A percentile compares a stretch with the other conserved stretches of the same genome.
Conservation (phyloP, 2,329 filamentous ascomycete species). For the Hymenoscyphus fraxineus region DNA sequence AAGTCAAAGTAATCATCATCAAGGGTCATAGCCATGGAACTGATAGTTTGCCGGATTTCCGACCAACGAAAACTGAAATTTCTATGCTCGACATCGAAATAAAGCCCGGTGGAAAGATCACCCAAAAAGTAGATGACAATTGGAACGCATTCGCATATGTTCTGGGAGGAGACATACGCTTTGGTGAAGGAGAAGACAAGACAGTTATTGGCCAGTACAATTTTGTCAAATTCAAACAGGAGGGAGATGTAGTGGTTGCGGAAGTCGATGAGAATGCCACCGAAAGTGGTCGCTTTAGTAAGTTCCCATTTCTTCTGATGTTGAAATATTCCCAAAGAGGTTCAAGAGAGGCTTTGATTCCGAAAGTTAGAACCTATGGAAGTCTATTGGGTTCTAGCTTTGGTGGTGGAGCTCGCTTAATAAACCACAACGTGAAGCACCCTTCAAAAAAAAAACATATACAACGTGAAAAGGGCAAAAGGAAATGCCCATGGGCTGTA, state of each 20-base stretch:
- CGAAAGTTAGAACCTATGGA: too few species aligned
- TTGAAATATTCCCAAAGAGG: not conserved
- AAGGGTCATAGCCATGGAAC: conserved; percentile 79
- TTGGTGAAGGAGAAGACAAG: conserved; percentile 50
- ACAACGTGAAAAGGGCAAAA: not conserved
- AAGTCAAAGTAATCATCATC: conserved; percentile 83
- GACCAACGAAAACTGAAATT: conserved; percentile 82
- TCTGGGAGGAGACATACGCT: conserved; percentile 67
- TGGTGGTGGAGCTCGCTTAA: not conserved
- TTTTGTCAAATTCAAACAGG: conserved; percentile 82
- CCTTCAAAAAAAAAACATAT: conserved; percentile 10
- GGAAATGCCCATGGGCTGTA: not conserved
- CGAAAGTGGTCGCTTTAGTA: conserved; percentile 44
- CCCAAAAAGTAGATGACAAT: conserved; percentile 69
- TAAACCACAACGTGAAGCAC: not conserved
- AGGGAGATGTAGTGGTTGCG: conserved; percentile 71
- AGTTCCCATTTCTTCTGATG: conserved; percentile 8
- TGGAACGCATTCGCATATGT: conserved; percentile 93
- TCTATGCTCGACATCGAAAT: conserved; percentile 87
- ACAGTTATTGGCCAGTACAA: conserved; percentile 66
- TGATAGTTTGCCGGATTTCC: conserved; percentile 79
- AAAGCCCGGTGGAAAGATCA: conserved; percentile 71
- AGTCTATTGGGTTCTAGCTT: too few species aligned
- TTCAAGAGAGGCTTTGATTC: too few species aligned
- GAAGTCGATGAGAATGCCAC: conserved; percentile 64